Evolutionary conservation across 164 flowering plant species (phyloP).

Genomic region (Macadamia integrifolia): DNA sequence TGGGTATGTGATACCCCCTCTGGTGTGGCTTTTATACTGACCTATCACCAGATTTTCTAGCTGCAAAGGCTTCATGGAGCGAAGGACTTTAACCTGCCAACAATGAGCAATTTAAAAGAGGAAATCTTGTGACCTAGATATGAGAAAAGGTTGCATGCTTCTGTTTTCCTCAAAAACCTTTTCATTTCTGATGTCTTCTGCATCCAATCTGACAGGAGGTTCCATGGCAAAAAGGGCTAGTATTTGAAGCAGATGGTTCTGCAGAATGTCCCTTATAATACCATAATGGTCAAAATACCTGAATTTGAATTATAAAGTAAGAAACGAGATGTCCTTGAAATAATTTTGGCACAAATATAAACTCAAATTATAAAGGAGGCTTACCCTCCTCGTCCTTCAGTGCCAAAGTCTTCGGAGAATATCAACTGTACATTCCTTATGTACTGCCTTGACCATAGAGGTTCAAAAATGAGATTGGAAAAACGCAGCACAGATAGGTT

Average conservation of each 20-base stretch:
- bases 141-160: neutral
- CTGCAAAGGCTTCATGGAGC: conserved; percentile 75
- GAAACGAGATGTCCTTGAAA: neutral
- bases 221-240: conserved; percentile 96
- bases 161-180: conserved; percentile 41
- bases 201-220: conserved; percentile 92
- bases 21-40: conserved; percentile 84
- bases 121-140: neutral
- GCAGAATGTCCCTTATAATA: conserved; percentile 94
- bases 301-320: neutral
- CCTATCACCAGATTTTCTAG: conserved; percentile 77
- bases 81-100: conserved; percentile 79
- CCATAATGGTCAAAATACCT: conserved; percentile 93
- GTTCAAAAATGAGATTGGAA: conserved; percentile 90
- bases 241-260: conserved; percentile 92
- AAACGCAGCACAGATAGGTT: conserved; percentile 94
- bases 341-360: neutral
- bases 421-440: conserved; percentile 86
- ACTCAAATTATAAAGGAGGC: conserved; percentile 1
- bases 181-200: conserved; percentile 93
- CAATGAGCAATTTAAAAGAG: conserved; percentile 5
- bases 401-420: conserved; percentile 95
- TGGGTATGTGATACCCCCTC: conserved; percentile 72
- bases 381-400: conserved; percentile 98
- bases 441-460: conserved; percentile 92